A percentile compares a stretch with the other conserved stretches of the same genome.
These are phyloP conservation scores for Trichoderma lentiforme DNA, from an alignment of 2,329 filamentous ascomycete species.

Conservation along the genomic window DNA sequence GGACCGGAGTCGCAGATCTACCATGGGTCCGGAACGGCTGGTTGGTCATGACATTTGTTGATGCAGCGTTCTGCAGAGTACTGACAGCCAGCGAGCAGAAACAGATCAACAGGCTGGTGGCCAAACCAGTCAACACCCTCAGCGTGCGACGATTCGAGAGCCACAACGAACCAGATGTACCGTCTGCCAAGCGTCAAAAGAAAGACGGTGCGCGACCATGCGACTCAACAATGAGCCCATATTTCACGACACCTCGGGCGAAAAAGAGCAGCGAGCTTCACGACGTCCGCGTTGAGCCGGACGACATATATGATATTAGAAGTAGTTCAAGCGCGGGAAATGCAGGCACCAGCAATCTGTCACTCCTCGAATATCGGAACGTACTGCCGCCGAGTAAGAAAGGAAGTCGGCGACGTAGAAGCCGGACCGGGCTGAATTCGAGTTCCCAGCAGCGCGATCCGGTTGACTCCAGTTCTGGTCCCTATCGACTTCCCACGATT, in stretches of 20 bases:
- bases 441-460: background rate
- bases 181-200: slow-evolving; percentile 26
- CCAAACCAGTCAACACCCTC: slow-evolving; percentile 25
- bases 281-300: background rate
- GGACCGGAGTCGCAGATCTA: slow-evolving; percentile 22
- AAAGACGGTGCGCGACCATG: background rate
- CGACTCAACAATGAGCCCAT: background rate
- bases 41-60: slow-evolving; percentile 19
- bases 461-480: background rate
- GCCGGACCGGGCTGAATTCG: background rate
- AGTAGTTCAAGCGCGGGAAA: slow-evolving; percentile 19
- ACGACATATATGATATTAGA: slow-evolving; percentile 16
- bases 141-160: background rate
- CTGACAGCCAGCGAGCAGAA: slow-evolving; percentile 22
- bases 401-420: slow-evolving; percentile 2
- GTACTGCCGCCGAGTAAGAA: slow-evolving; percentile 7
- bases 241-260: background rate
- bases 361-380: slow-evolving; percentile 25
- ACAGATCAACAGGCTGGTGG: slow-evolving; percentile 23
- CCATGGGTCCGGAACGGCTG: slow-evolving; percentile 25
- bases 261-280: background rate
- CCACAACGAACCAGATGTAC: slow-evolving; percentile 16
- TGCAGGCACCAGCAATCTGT: background rate
- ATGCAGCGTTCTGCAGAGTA: background rate
- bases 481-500: background rate